Evolutionary conservation across 495 filamentous ascomycete species (phyloP).

Genomic region (Tuber brumale): DNA sequence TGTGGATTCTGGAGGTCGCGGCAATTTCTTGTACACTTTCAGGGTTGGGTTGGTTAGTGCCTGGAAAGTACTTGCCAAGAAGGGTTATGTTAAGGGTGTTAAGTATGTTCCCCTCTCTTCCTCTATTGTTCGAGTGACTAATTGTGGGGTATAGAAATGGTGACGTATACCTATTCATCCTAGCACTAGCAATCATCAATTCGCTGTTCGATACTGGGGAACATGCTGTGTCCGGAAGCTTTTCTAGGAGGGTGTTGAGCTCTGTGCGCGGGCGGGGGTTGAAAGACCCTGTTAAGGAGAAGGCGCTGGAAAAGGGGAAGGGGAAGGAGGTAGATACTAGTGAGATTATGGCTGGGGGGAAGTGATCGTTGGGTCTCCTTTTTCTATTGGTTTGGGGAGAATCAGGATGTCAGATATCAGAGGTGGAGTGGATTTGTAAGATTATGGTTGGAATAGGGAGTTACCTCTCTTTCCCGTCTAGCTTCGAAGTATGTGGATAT

Average conservation of each 20-base stretch:
- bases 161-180: conserved; percentile 74
- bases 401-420: not conserved
- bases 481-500: not conserved
- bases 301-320: conserved; percentile 35
- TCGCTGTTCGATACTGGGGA: conserved; percentile 68
- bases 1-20: conserved; percentile 55
- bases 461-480: not conserved
- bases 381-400: not conserved
- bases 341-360: not conserved
- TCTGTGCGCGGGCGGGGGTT: conserved; percentile 68
- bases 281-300: conserved; percentile 46
- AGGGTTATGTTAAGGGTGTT: conserved; percentile 71
- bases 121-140: not conserved
- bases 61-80: conserved; percentile 88
- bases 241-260: conserved; percentile 64
- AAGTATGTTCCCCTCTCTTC: conserved; percentile 38
- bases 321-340: conserved; percentile 27
- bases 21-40: conserved; percentile 64
- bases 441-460: not conserved
- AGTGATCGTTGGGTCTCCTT: not conserved
- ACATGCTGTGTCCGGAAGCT: conserved; percentile 58
- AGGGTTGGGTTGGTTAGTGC: conserved; percentile 67
- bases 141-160: conserved; percentile 49
- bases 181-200: conserved; percentile 68
- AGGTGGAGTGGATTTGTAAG: not conserved